Base-by-base conservation (phyloP, 2,329 filamentous ascomycete species). In the Colletotrichum sojae region DNA sequence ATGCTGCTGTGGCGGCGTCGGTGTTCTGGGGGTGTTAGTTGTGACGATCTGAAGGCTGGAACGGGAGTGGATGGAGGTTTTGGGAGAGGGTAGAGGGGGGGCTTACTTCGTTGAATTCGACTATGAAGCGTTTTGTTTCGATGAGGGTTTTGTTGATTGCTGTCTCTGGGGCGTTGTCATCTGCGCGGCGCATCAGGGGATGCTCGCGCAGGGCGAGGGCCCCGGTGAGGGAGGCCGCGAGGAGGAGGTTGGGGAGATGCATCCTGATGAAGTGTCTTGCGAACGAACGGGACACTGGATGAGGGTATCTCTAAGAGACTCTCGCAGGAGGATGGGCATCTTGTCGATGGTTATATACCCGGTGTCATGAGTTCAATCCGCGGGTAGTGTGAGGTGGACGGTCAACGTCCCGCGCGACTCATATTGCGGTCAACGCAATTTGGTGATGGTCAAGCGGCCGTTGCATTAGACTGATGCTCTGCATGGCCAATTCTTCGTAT, bases 121-220 rank as follows among this genome's bases (percentile, higher is more conserved):
- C 31, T 22, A 71, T 71, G 60, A 71, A 66, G 45, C 66, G 61
- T 31, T 71, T 71, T 10, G 69, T 46, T 52, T 60, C 60, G 6
- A 69, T 27, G 2, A 48, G 31, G 3, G 63, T 59, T 46, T 67
- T 67, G 36, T 63, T 63, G 6, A 40, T 46, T 2, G 53, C 64
- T 3, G 64, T 49, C 20, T 64, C 65, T 25, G 65, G 53, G n/a
- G 55, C 45, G 36, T 58, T 51, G 18, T 71, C 64, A 2, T 62
- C 68, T 3, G 52, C 68, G 20, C 60, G 59, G 40, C 59, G 63
- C 51, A 67, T 55, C 31, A 64, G 13, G 4, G 51, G 46, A 15
- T 66, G 60, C 20, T 49, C 52, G 3, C 40, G 52, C 6, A 59
- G 25, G 1, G 62, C 62, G 8, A 61, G 31, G 18, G 25, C 60